Evolutionary conservation across 768 basidiomycete species (phyloP).

Genomic region (Trametes cinnabarina): DNA sequence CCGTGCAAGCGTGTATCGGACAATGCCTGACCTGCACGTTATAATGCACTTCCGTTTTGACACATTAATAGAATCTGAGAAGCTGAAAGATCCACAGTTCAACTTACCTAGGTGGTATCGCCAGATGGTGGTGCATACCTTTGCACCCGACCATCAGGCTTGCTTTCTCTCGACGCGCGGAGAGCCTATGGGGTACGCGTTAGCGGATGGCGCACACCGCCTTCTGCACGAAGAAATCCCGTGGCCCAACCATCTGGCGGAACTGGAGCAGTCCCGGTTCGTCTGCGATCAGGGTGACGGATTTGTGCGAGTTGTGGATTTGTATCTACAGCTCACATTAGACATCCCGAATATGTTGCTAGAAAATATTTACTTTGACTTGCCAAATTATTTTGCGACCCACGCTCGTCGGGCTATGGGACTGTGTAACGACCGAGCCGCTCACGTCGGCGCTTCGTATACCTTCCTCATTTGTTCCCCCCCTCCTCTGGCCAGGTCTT

Average conservation of each 20-base stretch:
- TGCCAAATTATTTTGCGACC: conserved; percentile 1
- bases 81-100: background rate
- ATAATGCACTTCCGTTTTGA: conserved; percentile 9
- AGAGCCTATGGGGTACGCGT: background rate
- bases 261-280: background rate
- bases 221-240: background rate
- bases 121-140: background rate
- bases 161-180: background rate
- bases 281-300: background rate
- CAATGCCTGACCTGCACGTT: background rate
- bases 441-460: too few species aligned
- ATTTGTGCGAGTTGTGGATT: background rate
- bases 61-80: background rate
- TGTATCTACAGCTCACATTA: background rate
- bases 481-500: too few species aligned
- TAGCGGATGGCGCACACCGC: background rate
- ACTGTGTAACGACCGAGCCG: too few species aligned
- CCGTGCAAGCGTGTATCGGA: background rate
- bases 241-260: background rate
- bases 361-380: conserved; percentile 1
- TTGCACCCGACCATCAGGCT: background rate
- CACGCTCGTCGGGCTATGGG: background rate
- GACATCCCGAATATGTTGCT: background rate
- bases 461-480: too few species aligned
- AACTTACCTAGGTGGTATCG: conserved; percentile 6